These are phyloP conservation scores for Nothophaeocryptopus gaeumannii DNA, from an alignment of 2,329 filamentous ascomycete genomes.

Conservation along the genomic window DNA sequence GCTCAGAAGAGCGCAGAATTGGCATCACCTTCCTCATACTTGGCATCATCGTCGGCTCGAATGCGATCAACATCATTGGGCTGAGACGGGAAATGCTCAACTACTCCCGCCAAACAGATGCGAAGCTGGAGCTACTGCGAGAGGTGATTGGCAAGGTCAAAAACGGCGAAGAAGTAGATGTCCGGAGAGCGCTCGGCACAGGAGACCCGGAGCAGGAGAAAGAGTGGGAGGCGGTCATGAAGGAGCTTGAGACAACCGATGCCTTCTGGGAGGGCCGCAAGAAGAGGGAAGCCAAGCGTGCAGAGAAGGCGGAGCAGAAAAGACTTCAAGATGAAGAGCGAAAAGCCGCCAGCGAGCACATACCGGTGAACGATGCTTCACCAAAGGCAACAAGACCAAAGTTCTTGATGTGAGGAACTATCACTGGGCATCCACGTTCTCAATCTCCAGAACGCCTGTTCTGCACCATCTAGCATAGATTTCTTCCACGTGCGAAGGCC, in stretches of 20 bases:
- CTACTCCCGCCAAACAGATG: conserved; percentile 72
- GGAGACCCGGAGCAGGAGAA: conserved; percentile 71
- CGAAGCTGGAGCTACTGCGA: conserved; percentile 70
- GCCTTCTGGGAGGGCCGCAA: conserved; percentile 30
- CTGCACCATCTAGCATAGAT: neutral
- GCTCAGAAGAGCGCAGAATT: conserved; percentile 50
- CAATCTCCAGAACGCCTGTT: neutral
- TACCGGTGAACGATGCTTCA: neutral
- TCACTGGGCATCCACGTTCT: neutral
- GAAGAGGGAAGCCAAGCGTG: conserved; percentile 29
- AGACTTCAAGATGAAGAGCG: conserved; percentile 19
- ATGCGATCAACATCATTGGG: conserved; percentile 88
- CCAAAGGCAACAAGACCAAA: conserved; percentile 22
- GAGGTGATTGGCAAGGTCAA: conserved; percentile 73
- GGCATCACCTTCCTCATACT: conserved; percentile 65
- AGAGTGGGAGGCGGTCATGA: conserved; percentile 82
- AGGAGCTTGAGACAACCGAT: conserved; percentile 36
- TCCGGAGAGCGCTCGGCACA: conserved; percentile 76
- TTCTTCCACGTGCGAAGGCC: too few relatives aligned
- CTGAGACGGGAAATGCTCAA: conserved; percentile 72
- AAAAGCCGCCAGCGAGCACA: conserved; percentile 1
- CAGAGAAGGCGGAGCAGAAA: conserved; percentile 24
- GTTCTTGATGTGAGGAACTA: conserved; percentile 30
- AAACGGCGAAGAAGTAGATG: conserved; percentile 74
- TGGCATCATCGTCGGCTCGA: conserved; percentile 81